Evolutionary conservation across 2,329 filamentous ascomycete species (phyloP).

Genomic region (Furcasterigmium sp.): DNA sequence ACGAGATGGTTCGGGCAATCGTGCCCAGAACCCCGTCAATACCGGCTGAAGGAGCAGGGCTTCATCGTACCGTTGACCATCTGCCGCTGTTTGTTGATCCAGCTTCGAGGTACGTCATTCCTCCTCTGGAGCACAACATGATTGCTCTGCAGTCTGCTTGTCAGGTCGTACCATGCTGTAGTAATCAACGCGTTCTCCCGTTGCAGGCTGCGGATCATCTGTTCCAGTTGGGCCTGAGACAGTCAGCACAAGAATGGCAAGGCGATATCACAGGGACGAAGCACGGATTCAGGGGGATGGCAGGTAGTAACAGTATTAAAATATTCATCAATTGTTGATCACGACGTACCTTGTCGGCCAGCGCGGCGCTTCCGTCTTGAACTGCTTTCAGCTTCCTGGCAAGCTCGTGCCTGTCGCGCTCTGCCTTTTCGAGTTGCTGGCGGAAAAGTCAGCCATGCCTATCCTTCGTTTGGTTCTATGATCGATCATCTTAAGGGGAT

Average conservation of each 20-base stretch:
- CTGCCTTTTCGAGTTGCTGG: conserved; percentile 54
- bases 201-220: conserved; percentile 62
- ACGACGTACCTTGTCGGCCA: conserved; percentile 47
- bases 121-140: conserved; percentile 72
- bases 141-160: conserved; percentile 74
- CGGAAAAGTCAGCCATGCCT: conserved; percentile 8
- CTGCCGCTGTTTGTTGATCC: conserved; percentile 77
- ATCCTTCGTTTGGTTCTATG: too few species aligned
- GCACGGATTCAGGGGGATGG: background rate
- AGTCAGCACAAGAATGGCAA: background rate
- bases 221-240: conserved; percentile 43
- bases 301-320: background rate
- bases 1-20: too few species aligned
- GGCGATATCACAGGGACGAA: background rate
- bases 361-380: conserved; percentile 41
- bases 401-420: conserved; percentile 51
- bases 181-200: conserved; percentile 74
- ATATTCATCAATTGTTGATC: background rate
- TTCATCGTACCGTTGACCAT: conserved; percentile 53
- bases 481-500: too few species aligned
- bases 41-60: too few species aligned
- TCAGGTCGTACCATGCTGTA: conserved; percentile 83
- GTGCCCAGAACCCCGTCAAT: too few species aligned
- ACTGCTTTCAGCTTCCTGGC: conserved; percentile 49
- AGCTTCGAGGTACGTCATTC: conserved; percentile 71